Percentiles rank a stretch among this genome's conserved stretches.
These are phyloP conservation scores for Ustilago bromivora DNA, from an alignment of 1,284 basidiomycete species.

Conservation along the genomic window DNA sequence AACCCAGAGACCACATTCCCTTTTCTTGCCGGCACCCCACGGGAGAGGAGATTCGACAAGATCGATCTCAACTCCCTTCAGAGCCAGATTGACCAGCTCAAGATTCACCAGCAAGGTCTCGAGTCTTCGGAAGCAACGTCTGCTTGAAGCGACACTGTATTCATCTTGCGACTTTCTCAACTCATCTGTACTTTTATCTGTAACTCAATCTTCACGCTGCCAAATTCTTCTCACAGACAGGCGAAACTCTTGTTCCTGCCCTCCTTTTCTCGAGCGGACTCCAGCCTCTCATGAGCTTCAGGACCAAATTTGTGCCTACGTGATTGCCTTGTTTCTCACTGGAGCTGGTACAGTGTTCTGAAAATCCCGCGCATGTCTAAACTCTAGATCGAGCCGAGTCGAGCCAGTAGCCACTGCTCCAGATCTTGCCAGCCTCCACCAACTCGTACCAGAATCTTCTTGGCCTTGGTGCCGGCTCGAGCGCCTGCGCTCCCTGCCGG, in stretches of 20 bases:
- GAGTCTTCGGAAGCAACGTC: conserved; percentile 14
- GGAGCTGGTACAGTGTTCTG: background rate
- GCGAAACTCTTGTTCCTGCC: background rate
- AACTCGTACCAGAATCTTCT: conserved; percentile 64
- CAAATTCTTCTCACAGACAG: background rate
- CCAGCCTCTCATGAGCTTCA: too few species aligned
- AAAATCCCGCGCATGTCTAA: background rate
- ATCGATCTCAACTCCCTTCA: conserved; percentile 61
- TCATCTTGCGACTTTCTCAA: background rate
- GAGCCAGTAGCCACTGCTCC: conserved; percentile 76
- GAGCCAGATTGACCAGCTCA: conserved; percentile 52
- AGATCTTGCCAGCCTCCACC: conserved; percentile 83
- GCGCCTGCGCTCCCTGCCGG: conserved; percentile 52
- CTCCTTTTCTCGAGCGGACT: too few species aligned
- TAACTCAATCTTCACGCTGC: conserved; percentile 1
- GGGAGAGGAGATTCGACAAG: conserved; percentile 61
- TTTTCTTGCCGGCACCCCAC: conserved; percentile 39
- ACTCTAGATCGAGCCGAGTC: conserved; percentile 31
- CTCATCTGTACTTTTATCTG: conserved; percentile 42
- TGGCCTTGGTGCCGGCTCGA: conserved; percentile 54
- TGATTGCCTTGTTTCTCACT: background rate
- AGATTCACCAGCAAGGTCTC: conserved; percentile 33
- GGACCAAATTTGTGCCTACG: background rate
- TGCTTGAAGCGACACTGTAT: conserved; percentile 1
- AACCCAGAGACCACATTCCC: conserved; percentile 53